Base-by-base conservation (phyloP, 2,329 filamentous ascomycete genomes). In the Neofusicoccum ribis region DNA sequence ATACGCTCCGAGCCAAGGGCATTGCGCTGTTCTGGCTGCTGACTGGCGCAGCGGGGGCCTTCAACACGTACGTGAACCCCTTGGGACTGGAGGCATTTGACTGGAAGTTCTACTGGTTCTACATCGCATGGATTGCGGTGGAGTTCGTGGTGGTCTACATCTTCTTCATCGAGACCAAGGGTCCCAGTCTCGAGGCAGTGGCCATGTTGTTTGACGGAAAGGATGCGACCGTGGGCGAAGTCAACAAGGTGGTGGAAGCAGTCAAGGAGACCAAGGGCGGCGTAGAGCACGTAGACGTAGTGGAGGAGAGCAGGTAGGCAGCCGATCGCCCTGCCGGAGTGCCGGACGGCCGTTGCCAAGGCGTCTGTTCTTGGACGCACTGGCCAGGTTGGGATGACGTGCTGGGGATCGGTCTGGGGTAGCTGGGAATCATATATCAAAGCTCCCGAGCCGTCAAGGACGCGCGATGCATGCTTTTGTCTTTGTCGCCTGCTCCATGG, bases 11-110 rank as follows among this genome's bases (percentile, higher is more conserved):
- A 66, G 78, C 84, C 20, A 78, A 70, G 72, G 77, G 78, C 61
- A 70, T 80, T 70, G 76, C 81, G 8, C 68, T 85, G 23, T 77
- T 81, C 76, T 81, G 80, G 71, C 71, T 82, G 51, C 77, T 79
- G 63, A 77, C 82, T 63, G 78, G 81, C 67, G 70, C 80, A 31
- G 79, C 81, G 27, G 78, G 83, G 12, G 80, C 83, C 68, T 76
- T 78, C 67, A 78, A 78, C 70, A 72, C 74, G 56, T 79, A 78
- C 69, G 78, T 80, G 64, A 82, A 81, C 59, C 79, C 79, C 2
- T 74, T 82, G 36, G 79, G 77, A 4, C 71, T 81, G 36, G 70
- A 73, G 1, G 65, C 68, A 9, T 73, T 82, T 9, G 68, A 69
- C 6, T 81, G 79, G 80, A 80, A 78, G 67, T 81, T 78, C 66